phyloP scores from a whole-genome alignment of 257 asterid species.

The Craterostigma plantagineum region DNA sequence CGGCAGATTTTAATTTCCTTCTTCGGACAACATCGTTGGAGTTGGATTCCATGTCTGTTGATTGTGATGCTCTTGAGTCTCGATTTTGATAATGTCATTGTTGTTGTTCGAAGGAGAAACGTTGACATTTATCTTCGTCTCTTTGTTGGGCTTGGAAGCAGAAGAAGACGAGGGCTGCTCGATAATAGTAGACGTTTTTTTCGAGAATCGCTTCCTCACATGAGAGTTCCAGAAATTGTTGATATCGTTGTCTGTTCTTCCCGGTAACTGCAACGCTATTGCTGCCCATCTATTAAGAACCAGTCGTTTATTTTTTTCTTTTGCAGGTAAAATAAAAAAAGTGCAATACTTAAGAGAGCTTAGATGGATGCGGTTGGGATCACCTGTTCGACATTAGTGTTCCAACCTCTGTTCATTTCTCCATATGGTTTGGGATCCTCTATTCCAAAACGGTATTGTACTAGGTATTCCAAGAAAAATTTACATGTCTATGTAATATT shows the following conservation, averaged over 20 bases:
- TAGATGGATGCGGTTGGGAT: no score
- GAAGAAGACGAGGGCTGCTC: slow-evolving; percentile 10
- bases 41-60: no score
- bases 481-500: no score
- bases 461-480: no score
- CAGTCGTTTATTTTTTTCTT: background rate
- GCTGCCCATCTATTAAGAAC: slow-evolving; percentile 46
- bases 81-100: slow-evolving; percentile 21
- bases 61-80: slow-evolving; percentile 17
- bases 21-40: no score
- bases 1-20: no score
- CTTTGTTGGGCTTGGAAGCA: slow-evolving; percentile 11
- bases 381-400: no score
- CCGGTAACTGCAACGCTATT: slow-evolving; percentile 47
- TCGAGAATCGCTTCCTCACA: slow-evolving; percentile 26
- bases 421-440: no score
- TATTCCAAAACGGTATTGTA: no score
- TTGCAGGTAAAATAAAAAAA: background rate
- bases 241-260: slow-evolving; percentile 56
- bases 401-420: no score
- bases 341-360: background rate
- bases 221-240: slow-evolving; percentile 77
- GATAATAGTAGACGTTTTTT: background rate
- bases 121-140: slow-evolving; percentile 14
- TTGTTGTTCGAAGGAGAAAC: slow-evolving; percentile 25